Percentiles rank a stretch among this genome's conserved stretches.
Evolutionary conservation across 2,329 filamentous ascomycete genomes (phyloP).

Genomic region (Neonectria hederae): DNA sequence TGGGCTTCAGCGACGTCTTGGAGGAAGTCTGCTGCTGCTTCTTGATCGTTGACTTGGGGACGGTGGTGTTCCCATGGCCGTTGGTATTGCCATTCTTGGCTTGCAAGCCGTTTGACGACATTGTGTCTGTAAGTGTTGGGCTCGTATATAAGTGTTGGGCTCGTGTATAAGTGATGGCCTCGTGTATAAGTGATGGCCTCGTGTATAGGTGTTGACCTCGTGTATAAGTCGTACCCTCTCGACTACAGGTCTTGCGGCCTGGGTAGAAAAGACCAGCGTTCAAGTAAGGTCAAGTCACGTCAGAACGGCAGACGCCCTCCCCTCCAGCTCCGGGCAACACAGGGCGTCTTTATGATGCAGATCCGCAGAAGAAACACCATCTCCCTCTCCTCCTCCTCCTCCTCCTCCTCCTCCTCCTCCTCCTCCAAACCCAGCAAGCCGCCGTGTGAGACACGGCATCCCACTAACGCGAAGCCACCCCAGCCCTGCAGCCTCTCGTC

Average conservation of each 20-base stretch:
- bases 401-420: not conserved
- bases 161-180: not conserved
- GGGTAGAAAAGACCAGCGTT: not conserved
- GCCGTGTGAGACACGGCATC: slow-evolving; percentile 35
- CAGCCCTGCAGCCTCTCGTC: not conserved
- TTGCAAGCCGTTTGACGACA: slow-evolving; percentile 33
- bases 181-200: not conserved
- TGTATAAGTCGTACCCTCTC: not conserved
- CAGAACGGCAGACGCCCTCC: not conserved
- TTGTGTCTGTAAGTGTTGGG: slow-evolving; percentile 22
- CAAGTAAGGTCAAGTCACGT: not conserved
- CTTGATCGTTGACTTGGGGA: slow-evolving; percentile 8
- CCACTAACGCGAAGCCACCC: slow-evolving; percentile 19
- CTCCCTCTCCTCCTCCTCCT: not conserved
- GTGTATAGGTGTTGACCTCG: not conserved
- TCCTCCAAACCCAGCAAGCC: slow-evolving; percentile 14
- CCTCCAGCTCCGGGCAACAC: not conserved
- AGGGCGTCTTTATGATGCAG: not conserved
- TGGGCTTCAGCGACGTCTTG: slow-evolving; percentile 11
- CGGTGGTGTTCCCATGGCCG: slow-evolving; percentile 27
- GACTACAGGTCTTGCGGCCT: not conserved
- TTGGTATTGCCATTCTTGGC: slow-evolving; percentile 40
- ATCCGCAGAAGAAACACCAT: not conserved
- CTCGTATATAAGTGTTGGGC: too few relatives aligned
- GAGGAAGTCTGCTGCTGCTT: not conserved